These are phyloP conservation scores for Helichrysum umbraculigerum DNA, from an alignment of 129 eudicot genomes.

Conservation along the genomic window DNA sequence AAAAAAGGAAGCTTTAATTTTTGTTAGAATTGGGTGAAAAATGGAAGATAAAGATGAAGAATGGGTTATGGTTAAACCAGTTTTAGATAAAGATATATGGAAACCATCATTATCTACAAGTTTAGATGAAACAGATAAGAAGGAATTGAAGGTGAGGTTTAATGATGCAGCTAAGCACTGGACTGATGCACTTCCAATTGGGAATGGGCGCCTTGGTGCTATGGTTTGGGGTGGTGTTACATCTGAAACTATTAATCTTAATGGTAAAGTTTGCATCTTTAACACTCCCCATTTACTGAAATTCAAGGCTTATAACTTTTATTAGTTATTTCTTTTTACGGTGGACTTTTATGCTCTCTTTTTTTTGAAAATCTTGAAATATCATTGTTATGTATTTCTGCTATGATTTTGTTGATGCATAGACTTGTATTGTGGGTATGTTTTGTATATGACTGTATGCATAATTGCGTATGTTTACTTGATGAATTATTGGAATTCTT, in stretches of 20 bases:
- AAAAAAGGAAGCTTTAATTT: neutral
- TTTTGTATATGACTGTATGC: no score
- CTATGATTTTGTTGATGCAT: neutral
- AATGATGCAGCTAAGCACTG: conserved; percentile 67
- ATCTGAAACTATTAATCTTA: conserved; percentile 75
- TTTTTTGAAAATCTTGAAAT: conserved; percentile 15
- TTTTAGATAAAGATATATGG: conserved; percentile 42
- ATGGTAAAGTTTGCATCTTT: conserved; percentile 45
- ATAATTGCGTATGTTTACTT: neutral
- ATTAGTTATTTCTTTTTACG: neutral
- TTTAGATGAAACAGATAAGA: conserved; percentile 24
- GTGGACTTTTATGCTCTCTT: neutral
- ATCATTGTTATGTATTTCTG: neutral
- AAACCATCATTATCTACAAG: conserved; percentile 14
- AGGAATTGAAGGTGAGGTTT: conserved; percentile 50
- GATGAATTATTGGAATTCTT: neutral
- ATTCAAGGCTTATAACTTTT: conserved; percentile 10
- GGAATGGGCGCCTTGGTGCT: conserved; percentile 90
- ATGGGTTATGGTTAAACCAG: conserved; percentile 37
- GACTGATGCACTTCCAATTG: conserved; percentile 92
- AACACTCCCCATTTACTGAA: neutral
- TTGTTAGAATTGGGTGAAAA: conserved; percentile 12
- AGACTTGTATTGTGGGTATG: no score
- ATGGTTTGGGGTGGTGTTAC: conserved; percentile 82
- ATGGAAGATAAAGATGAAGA: conserved; percentile 37